These are phyloP conservation scores for Geosiphon pyriformis DNA, from an alignment of 192 early-diverging fungal species.

Conservation along the genomic window DNA sequence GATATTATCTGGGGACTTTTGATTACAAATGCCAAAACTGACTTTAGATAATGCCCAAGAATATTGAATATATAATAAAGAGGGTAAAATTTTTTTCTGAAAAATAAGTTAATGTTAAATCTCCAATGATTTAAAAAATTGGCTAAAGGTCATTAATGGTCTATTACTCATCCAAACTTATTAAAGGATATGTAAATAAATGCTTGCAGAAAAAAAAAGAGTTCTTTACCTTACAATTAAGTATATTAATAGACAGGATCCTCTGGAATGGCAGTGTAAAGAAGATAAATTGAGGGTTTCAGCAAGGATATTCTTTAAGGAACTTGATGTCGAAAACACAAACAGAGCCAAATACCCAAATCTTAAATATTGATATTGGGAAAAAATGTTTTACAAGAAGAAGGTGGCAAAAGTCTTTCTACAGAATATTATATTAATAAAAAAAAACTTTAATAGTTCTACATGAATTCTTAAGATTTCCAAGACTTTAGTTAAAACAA, in stretches of 20 bases:
- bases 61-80: neutral
- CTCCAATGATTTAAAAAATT: slow-evolving; percentile 9
- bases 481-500: too few relatives aligned
- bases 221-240: slow-evolving; percentile 16
- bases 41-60: slow-evolving; percentile 2
- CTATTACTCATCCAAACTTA: neutral
- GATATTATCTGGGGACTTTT: too few relatives aligned
- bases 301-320: slow-evolving; percentile 8
- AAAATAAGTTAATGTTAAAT: too few relatives aligned
- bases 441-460: too few relatives aligned
- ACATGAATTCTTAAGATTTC: too few relatives aligned
- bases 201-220: slow-evolving; percentile 10
- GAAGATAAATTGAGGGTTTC: slow-evolving; percentile 19
- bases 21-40: slow-evolving; percentile 5
- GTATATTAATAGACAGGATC: slow-evolving; percentile 21
- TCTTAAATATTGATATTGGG: neutral
- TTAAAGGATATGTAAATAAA: neutral
- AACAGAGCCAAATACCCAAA: neutral
- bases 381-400: neutral
- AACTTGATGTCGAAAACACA: slow-evolving; percentile 12
- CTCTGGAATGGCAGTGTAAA: slow-evolving; percentile 21
- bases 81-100: neutral
- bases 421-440: too few relatives aligned
- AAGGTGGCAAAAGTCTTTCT: slow-evolving; percentile 8
- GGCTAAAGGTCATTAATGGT: slow-evolving; percentile 2